Conservation (phyloP, 106 monocot genomes). For the Acanthochlamys bracteata region DNA sequence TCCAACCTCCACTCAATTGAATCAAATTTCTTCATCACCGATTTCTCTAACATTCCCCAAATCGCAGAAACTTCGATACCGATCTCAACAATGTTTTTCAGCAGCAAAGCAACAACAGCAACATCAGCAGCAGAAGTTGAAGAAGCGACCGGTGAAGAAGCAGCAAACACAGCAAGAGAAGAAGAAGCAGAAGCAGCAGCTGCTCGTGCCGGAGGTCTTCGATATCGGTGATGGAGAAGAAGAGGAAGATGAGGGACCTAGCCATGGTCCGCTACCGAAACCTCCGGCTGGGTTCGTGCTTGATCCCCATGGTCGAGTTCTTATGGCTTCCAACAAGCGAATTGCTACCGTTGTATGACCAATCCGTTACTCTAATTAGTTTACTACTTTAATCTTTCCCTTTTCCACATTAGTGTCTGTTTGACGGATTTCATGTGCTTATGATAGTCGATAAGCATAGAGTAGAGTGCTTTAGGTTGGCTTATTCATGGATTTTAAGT, state of each 20-base stretch:
- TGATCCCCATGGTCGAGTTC: conserved; percentile 54
- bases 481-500: conserved; percentile 7
- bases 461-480: background rate
- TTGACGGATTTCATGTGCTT: background rate
- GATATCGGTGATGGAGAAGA: conserved; percentile 6
- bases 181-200: too few relatives aligned
- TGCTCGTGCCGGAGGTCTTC: conserved; percentile 1
- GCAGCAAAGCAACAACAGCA: conserved; percentile 26
- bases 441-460: background rate
- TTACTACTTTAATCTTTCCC: background rate
- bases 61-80: background rate
- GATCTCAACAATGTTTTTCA: conserved; percentile 12
- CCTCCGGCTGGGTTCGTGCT: conserved; percentile 86
- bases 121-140: conserved; percentile 16
- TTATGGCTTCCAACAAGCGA: conserved; percentile 59
- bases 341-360: conserved; percentile 72
- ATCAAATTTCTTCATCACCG: background rate
- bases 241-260: background rate
- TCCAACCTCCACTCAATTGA: background rate
- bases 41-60: background rate
- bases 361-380: background rate
- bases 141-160: conserved; percentile 22
- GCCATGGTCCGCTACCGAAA: conserved; percentile 57
- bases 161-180: conserved; percentile 17
- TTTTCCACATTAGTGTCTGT: background rate